These are phyloP conservation scores for Allomyces arbusculus DNA, from an alignment of 192 early-diverging fungal genomes.

Conservation along the genomic window DNA sequence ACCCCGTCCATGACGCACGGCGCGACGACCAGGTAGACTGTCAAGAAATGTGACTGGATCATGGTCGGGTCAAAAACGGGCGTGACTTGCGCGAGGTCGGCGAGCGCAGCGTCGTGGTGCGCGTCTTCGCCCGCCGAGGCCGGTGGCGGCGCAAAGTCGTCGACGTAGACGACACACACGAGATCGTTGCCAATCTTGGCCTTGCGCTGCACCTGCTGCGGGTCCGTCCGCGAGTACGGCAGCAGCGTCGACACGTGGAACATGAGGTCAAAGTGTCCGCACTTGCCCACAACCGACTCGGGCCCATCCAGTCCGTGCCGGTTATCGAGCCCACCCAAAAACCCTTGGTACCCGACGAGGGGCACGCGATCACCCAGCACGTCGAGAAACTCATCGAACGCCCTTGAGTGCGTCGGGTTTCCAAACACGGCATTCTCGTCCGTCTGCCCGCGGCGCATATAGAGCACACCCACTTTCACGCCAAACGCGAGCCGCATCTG, in stretches of 20 bases:
- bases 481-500: background rate
- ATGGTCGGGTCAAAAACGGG: slow-evolving; percentile 16
- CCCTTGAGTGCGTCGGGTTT: slow-evolving; percentile 12
- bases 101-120: no score
- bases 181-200: slow-evolving; percentile 30
- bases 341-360: slow-evolving; percentile 17
- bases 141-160: background rate
- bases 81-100: background rate
- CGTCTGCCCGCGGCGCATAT: slow-evolving; percentile 9
- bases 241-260: slow-evolving; percentile 26
- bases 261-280: slow-evolving; percentile 14
- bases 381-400: slow-evolving; percentile 15
- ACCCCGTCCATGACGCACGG: slow-evolving; percentile 4
- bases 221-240: slow-evolving; percentile 14
- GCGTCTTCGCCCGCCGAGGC: slow-evolving; percentile 1
- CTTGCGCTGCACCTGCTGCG: slow-evolving; percentile 29
- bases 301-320: background rate
- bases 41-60: slow-evolving; percentile 22
- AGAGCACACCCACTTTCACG: background rate
- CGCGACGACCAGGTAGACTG: slow-evolving; percentile 20
- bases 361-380: slow-evolving; percentile 10
- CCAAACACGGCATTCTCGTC: slow-evolving; percentile 21
- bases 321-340: slow-evolving; percentile 18
- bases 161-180: slow-evolving; percentile 19
- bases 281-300: no score